These are phyloP conservation scores for Claviceps pazoutovae DNA, from an alignment of 2,329 filamentous ascomycete genomes.

Conservation along the genomic window DNA sequence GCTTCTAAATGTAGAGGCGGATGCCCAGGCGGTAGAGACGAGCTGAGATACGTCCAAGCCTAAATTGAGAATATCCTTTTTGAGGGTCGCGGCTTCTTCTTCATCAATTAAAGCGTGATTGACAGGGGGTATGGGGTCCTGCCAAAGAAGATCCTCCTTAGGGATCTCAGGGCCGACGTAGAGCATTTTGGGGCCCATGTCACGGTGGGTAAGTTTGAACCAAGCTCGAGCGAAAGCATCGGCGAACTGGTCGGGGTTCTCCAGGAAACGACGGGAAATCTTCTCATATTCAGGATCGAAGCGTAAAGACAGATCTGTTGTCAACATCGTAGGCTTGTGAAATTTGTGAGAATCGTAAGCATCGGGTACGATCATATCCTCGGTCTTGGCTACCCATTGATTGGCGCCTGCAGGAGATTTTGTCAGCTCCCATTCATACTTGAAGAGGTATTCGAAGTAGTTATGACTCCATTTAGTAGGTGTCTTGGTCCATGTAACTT, in stretches of 20 bases:
- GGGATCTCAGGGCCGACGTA: constrained; percentile 66
- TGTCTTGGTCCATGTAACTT: constrained; percentile 67
- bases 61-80: constrained; percentile 52
- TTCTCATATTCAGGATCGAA: constrained; percentile 61
- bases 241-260: constrained; percentile 52
- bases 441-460: constrained; percentile 64
- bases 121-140: constrained; percentile 53
- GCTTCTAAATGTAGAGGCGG: constrained; percentile 58
- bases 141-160: constrained; percentile 55
- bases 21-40: constrained; percentile 53
- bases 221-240: constrained; percentile 61
- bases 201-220: constrained; percentile 76
- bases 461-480: constrained; percentile 64
- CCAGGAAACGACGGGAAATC: constrained; percentile 56
- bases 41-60: constrained; percentile 47
- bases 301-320: constrained; percentile 58
- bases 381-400: constrained; percentile 63
- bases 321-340: constrained; percentile 64
- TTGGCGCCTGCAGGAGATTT: constrained; percentile 65
- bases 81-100: constrained; percentile 49
- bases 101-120: constrained; percentile 45
- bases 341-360: constrained; percentile 57
- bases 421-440: constrained; percentile 62
- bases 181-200: constrained; percentile 56
- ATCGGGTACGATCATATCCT: constrained; percentile 54